These are phyloP conservation scores for Farysia itapuensis DNA, from an alignment of 1,284 basidiomycete species.

Conservation along the genomic window DNA sequence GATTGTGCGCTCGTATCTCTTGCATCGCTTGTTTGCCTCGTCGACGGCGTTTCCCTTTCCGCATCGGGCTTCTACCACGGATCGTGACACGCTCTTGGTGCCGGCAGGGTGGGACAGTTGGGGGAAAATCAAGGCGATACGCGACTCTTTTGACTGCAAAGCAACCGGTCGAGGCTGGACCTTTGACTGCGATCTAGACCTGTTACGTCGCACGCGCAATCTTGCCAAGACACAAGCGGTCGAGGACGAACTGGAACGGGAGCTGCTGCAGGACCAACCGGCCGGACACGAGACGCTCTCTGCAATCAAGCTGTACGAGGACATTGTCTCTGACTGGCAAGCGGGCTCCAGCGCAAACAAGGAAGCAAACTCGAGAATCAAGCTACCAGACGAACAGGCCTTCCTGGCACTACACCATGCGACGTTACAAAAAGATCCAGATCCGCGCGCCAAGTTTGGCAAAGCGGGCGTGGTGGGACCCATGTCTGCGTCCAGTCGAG, in stretches of 20 bases:
- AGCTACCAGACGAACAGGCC: constrained; percentile 27
- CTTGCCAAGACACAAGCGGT: constrained; percentile 19
- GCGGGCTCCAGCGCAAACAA: constrained; percentile 13
- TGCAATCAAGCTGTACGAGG: constrained; percentile 49
- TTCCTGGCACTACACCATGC: constrained; percentile 41
- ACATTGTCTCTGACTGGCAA: constrained; percentile 48
- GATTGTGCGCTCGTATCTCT: constrained; percentile 78
- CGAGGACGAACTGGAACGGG: constrained; percentile 37
- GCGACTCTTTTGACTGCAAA: constrained; percentile 86
- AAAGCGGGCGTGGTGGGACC: constrained; percentile 40
- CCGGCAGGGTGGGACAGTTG: constrained; percentile 97
- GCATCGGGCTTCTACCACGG: constrained; percentile 84
- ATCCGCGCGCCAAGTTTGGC: constrained; percentile 19
- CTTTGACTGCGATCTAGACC: constrained; percentile 43
- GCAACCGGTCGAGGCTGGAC: constrained; percentile 73
- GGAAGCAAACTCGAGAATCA: constrained; percentile 6
- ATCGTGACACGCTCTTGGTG: constrained; percentile 85
- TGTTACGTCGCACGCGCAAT: constrained; percentile 11
- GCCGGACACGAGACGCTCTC: constrained; percentile 26
- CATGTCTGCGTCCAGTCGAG: constrained; percentile 30
- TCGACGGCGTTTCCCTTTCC: constrained; percentile 78
- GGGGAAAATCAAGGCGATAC: constrained; percentile 88
- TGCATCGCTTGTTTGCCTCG: constrained; percentile 81
- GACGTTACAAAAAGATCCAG: constrained; percentile 30
- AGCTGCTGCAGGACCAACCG: constrained; percentile 9